phyloP scores from a whole-genome alignment of 495 filamentous ascomycete species.

The Immersiella caudata region DNA sequence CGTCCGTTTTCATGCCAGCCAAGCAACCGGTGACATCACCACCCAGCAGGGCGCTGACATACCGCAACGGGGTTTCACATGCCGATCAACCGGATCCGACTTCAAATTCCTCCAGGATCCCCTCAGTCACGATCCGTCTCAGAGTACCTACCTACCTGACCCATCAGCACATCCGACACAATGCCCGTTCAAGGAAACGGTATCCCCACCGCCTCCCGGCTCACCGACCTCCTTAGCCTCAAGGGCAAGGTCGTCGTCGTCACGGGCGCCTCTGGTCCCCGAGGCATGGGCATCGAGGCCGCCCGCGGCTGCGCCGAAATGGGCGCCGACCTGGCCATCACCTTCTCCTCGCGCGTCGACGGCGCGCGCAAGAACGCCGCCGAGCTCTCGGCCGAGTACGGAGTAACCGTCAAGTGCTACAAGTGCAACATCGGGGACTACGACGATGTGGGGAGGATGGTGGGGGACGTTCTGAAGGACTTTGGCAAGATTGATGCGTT shows the following conservation, averaged over 20 bases:
- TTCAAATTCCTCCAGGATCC: no score
- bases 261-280: constrained; percentile 55
- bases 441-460: constrained; percentile 55
- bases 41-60: no score
- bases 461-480: constrained; percentile 54
- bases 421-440: constrained; percentile 65
- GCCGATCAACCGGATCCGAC: no score
- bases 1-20: no score
- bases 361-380: constrained; percentile 62
- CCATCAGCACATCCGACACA: no score
- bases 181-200: constrained; percentile 26
- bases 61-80: no score
- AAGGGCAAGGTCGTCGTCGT: constrained; percentile 58
- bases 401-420: constrained; percentile 67
- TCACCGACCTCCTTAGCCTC: constrained; percentile 52
- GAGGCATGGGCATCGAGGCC: constrained; percentile 55
- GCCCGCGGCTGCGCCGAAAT: constrained; percentile 54
- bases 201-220: constrained; percentile 36
- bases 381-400: constrained; percentile 49
- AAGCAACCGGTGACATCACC: no score
- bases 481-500: constrained; percentile 58
- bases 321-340: constrained; percentile 53
- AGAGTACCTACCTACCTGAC: no score
- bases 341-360: constrained; percentile 48
- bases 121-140: no score